Evolutionary conservation across 345 rosid genomes (phyloP), one percentile per base, ranked within the genome.

Genomic region (Firmiana major): DNA sequence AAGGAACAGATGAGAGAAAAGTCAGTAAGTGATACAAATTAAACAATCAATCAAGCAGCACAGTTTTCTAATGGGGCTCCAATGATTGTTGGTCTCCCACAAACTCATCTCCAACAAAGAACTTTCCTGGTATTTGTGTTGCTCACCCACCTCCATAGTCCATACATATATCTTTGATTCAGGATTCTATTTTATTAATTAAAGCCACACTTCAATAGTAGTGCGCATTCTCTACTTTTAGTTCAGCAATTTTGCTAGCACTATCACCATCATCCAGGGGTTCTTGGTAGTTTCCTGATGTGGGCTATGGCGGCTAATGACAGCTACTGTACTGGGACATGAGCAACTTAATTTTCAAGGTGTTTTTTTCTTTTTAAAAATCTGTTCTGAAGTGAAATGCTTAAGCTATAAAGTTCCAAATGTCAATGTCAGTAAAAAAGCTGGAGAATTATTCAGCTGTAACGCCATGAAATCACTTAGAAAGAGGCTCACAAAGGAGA

Each of bases 41-140:
- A 31, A 67, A 43, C 7, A 22, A 13, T 9, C 26, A 21, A 40
- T 66, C 28, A 40, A 17, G 12, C 11, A 36, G 1, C 3, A 22
- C 22, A 11, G 21, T 22, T 13, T 22, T 43, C 22, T 11, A 22
- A 54, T 45, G 72, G 54, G 54, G 9, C 8, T 43, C 19, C 54
- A 67, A 67, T 67, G n/a, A 67, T 67, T 22, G 72, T 22, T 22
- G 72, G 54, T 12, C 9, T 13, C 40, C 16, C 54, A 54, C 38
- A 3, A 34, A 3, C 62, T 1, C 4, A 1, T 22, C 42, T 62
- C 42, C 42, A 62, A 31, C 10, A 67, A 67, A 67, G 53, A 5
- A 42, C 71, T 67, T 67, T 43, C 72, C 72, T 67, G 54, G 38
- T 43, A 67, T 67, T 67, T 3, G 51, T 66, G 71, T 66, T 42